Conservation (phyloP, 148 eudicot species). For the Silene conica region DNA sequence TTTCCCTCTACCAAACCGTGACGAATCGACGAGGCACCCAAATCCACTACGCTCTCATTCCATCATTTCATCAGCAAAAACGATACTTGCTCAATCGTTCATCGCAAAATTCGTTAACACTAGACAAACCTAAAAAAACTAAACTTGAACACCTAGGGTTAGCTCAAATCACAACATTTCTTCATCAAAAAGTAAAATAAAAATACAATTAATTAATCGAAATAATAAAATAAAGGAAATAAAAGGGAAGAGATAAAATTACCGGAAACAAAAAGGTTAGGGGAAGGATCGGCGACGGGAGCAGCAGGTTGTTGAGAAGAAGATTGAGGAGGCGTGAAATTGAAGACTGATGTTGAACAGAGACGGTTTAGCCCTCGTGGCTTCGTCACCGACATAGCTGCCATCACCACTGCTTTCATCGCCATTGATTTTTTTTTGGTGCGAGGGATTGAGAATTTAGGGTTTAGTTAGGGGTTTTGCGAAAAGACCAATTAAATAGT, state of each 20-base stretch:
- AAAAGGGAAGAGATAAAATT: neutral
- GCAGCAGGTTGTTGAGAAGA: constrained; percentile 7
- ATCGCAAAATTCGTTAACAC: no score
- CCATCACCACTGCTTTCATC: constrained; percentile 24
- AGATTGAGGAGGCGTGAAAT: constrained; percentile 24
- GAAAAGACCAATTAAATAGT: neutral
- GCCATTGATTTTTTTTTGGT: constrained; percentile 19
- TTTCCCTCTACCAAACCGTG: no score
- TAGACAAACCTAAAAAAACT: no score
- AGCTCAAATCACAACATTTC: neutral
- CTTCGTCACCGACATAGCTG: constrained; percentile 16
- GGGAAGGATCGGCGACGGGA: constrained; percentile 29
- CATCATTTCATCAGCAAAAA: neutral
- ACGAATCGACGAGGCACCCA: neutral
- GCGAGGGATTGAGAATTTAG: neutral
- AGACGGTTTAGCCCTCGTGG: constrained; percentile 31
- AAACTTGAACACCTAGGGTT: neutral
- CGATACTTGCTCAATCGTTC: neutral
- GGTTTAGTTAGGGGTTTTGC: constrained; percentile 10
- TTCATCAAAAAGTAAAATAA: neutral
- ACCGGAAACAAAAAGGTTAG: constrained; percentile 41
- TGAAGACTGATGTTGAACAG: constrained; percentile 27
- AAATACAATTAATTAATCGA: no score
- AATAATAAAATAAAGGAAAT: no score
- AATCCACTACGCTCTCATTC: neutral